Evolutionary conservation across 805 yeast species (phyloP).

Genomic region (Komagataella phaffii): DNA sequence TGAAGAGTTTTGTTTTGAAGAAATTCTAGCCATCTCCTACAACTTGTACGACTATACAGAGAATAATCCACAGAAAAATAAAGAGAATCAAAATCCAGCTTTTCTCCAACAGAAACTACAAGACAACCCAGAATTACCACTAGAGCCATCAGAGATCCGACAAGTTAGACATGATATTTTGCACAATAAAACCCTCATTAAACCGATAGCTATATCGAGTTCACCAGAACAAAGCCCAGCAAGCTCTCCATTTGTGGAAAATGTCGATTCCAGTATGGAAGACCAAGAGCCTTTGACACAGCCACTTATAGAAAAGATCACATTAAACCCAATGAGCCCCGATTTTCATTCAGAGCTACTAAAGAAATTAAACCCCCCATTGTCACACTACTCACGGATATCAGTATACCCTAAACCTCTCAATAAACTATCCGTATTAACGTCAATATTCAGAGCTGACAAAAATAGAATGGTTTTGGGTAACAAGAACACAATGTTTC

Average conservation of each 20-base stretch:
- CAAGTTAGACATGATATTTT: neutral
- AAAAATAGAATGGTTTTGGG: constrained; percentile 9
- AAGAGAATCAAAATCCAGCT: constrained; percentile 3
- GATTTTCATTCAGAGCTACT: constrained; percentile 24
- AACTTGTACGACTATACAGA: neutral
- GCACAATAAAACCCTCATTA: neutral
- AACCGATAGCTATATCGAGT: neutral
- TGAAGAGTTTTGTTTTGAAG: constrained; percentile 41
- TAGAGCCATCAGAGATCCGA: neutral
- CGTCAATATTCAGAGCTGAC: constrained; percentile 1
- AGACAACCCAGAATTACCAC: constrained; percentile 3
- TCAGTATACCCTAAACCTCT: constrained; percentile 1
- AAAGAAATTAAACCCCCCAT: constrained; percentile 21
- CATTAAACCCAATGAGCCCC: constrained; percentile 27
- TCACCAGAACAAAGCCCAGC: constrained; percentile 13
- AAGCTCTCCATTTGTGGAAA: constrained; percentile 48
- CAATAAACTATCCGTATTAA: constrained; percentile 8
- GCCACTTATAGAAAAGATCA: constrained; percentile 1
- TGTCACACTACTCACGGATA: constrained; percentile 7
- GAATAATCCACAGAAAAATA: neutral
- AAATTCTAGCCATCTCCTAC: constrained; percentile 25
- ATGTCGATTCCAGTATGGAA: neutral
- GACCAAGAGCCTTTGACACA: constrained; percentile 2
- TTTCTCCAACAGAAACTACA: constrained; percentile 1
- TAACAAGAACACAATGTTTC: constrained; percentile 24